Conservation (phyloP, 2,329 filamentous ascomycete species). For the Escovopsis sp. region DNA sequence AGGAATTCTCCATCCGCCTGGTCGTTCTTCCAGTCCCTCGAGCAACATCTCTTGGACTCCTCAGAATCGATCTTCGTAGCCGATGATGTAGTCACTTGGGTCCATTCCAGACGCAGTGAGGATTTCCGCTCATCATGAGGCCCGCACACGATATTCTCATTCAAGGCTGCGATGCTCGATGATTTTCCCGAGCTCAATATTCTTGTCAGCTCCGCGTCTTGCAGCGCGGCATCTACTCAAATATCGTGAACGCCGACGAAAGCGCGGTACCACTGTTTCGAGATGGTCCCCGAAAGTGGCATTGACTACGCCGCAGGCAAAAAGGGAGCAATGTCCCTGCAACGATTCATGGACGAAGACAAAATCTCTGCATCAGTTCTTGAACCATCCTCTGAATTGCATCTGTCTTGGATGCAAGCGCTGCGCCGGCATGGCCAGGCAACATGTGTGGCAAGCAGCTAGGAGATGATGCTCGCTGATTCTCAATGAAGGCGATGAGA, state of each 20-base stretch:
- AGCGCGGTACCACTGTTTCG: slow-evolving; percentile 26
- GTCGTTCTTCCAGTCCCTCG: slow-evolving; percentile 42
- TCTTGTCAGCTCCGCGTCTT: slow-evolving; percentile 36
- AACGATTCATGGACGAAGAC: slow-evolving; percentile 35
- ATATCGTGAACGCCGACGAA: slow-evolving; percentile 31
- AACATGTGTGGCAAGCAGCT: no score
- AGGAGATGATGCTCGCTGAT: no score
- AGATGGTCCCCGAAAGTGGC: no score
- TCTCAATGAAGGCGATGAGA: no score
- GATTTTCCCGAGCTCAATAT: slow-evolving; percentile 28
- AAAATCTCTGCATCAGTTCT: slow-evolving; percentile 27
- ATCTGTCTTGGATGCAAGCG: slow-evolving; percentile 38
- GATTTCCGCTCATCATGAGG: slow-evolving; percentile 45
- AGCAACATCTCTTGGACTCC: slow-evolving; percentile 38
- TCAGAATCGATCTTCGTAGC: slow-evolving; percentile 45
- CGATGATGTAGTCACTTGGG: slow-evolving; percentile 37
- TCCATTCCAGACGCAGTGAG: slow-evolving; percentile 39
- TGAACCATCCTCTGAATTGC: slow-evolving; percentile 37
- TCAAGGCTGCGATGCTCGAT: slow-evolving; percentile 15
- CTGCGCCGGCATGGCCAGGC: slow-evolving; percentile 43
- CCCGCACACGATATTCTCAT: no score
- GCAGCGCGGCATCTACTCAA: slow-evolving; percentile 29
- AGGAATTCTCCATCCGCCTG: slow-evolving; percentile 52
- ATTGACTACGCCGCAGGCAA: no score
- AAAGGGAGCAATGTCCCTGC: slow-evolving; percentile 54